phyloP scores from a whole-genome alignment of 768 basidiomycete genomes.

The Tylopilus vinaceipallidus region DNA sequence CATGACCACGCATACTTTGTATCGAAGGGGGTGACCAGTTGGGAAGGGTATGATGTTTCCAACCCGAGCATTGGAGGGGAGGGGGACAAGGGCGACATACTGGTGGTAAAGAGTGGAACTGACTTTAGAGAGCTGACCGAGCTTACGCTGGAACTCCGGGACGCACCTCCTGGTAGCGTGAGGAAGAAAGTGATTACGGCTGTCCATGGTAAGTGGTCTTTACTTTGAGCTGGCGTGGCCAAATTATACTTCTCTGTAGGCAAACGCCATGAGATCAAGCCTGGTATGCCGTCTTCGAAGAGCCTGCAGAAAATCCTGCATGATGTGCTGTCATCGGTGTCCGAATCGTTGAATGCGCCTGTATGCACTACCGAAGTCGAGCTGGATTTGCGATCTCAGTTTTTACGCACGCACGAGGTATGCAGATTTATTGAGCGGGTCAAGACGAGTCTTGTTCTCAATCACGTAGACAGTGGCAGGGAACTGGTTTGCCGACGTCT shows the following conservation, averaged over 20 bases:
- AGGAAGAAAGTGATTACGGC: conserved; percentile 61
- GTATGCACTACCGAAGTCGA: conserved; percentile 68
- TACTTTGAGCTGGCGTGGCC: neutral
- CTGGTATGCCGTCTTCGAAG: conserved; percentile 55
- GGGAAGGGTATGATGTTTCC: conserved; percentile 62
- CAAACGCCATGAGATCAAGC: conserved; percentile 59
- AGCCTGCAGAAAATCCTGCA: conserved; percentile 57
- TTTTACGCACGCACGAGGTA: conserved; percentile 74
- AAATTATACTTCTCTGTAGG: conserved; percentile 40
- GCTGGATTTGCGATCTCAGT: conserved; percentile 72
- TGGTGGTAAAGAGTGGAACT: conserved; percentile 83
- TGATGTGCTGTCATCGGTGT: conserved; percentile 65
- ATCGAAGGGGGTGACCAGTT: conserved; percentile 59
- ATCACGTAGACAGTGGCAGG: conserved; percentile 55
- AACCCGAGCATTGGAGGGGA: conserved; percentile 62
- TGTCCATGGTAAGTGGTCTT: conserved; percentile 49
- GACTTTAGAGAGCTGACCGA: conserved; percentile 89
- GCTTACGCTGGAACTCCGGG: conserved; percentile 57
- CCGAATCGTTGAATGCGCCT: conserved; percentile 66
- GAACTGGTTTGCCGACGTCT: conserved; percentile 86
- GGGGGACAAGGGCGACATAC: conserved; percentile 65
- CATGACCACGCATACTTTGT: conserved; percentile 86
- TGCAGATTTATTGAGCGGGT: conserved; percentile 1
- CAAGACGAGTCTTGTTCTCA: neutral
- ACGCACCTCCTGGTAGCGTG: conserved; percentile 59